Percentiles rank a stretch among this genome's conserved stretches.
These are phyloP conservation scores for Colletotrichum aenigma DNA, from an alignment of 2,329 filamentous ascomycete species.

Conservation along the genomic window DNA sequence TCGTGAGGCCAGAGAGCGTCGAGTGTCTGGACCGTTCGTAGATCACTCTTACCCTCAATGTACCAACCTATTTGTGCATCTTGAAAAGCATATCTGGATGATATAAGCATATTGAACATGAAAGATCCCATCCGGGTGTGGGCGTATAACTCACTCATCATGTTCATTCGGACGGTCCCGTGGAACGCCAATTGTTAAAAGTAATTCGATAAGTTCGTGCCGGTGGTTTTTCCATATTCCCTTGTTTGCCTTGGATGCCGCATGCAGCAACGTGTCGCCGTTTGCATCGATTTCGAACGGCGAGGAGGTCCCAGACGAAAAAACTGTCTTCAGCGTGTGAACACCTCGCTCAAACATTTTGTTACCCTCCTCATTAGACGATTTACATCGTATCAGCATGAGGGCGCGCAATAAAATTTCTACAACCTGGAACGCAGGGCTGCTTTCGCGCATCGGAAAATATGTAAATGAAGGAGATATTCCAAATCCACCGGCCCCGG, in stretches of 20 bases:
- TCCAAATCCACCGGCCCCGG: neutral
- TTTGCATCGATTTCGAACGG: rapidly evolving
- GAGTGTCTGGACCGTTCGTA: neutral
- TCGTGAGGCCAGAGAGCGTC: neutral
- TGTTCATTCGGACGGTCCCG: neutral
- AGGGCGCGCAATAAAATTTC: rapidly evolving
- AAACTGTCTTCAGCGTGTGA: rapidly evolving
- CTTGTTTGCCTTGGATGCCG: no score
- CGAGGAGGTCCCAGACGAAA: neutral
- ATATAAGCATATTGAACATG: neutral
- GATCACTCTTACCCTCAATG: rapidly evolving
- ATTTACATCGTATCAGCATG: rapidly evolving
- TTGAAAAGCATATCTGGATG: neutral
- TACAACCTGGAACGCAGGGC: neutral
- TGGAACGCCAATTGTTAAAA: neutral
- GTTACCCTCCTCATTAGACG: rapidly evolving
- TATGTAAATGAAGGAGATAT: neutral
- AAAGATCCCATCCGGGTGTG: rapidly evolving
- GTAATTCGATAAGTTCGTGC: neutral
- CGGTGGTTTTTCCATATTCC: no score
- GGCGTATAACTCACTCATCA: rapidly evolving
- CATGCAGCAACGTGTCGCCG: neutral
- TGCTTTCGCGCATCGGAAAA: neutral
- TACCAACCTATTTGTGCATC: rapidly evolving
- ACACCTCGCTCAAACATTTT: neutral